phyloP scores from a whole-genome alignment of 2,329 filamentous ascomycete species.

The Fusarium sublunatum region DNA sequence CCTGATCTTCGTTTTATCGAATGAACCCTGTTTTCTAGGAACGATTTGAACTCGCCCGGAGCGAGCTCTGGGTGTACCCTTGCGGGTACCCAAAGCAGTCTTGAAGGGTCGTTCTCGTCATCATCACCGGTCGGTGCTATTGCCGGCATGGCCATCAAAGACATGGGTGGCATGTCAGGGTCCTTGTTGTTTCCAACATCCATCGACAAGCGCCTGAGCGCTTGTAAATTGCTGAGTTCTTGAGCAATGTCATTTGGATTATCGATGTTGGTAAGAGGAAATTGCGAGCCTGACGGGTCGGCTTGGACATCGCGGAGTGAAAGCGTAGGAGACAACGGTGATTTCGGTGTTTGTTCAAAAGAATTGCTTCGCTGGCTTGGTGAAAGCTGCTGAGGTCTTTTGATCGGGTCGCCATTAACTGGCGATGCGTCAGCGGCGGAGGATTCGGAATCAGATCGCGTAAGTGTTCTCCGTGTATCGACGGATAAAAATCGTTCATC shows the following conservation, averaged over 20 bases:
- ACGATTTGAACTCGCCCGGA: conserved; percentile 95
- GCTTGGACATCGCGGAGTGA: conserved; percentile 66
- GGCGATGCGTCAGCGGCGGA: conserved; percentile 47
- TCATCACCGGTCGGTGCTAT: conserved; percentile 78
- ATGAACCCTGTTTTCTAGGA: conserved; percentile 92
- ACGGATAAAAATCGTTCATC: conserved; percentile 48
- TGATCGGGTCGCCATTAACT: conserved; percentile 50
- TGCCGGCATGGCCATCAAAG: conserved; percentile 75
- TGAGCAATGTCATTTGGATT: conserved; percentile 90
- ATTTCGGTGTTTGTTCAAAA: conserved; percentile 55
- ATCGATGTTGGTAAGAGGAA: conserved; percentile 89
- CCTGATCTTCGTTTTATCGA: conserved; percentile 87
- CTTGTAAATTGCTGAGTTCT: conserved; percentile 91
- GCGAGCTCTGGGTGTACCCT: conserved; percentile 94
- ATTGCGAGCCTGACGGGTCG: conserved; percentile 73
- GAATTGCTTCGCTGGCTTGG: conserved; percentile 56
- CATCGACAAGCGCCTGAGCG: conserved; percentile 93
- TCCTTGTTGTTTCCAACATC: conserved; percentile 80
- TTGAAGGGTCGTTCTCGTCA: conserved; percentile 87
- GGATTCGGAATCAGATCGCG: conserved; percentile 61
- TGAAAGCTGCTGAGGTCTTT: conserved; percentile 59
- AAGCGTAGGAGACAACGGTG: conserved; percentile 63
- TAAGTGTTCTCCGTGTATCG: conserved; percentile 56
- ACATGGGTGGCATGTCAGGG: conserved; percentile 78
- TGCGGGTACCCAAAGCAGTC: conserved; percentile 95